These are phyloP conservation scores for Diplocarpon mali DNA, from an alignment of 2,329 filamentous ascomycete species.

Conservation along the genomic window DNA sequence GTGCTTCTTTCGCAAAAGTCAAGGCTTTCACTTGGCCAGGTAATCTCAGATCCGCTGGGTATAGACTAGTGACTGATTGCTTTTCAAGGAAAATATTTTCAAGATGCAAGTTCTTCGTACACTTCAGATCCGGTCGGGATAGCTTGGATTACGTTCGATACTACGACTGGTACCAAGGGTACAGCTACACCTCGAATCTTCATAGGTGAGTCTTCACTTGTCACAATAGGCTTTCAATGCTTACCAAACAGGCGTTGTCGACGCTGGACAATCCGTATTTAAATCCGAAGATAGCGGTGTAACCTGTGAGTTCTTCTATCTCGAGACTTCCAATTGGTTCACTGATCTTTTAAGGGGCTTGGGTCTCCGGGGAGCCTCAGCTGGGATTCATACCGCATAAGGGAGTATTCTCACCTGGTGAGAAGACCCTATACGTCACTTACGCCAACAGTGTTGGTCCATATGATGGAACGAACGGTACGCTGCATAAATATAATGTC, in stretches of 20 bases:
- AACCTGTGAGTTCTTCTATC: slow-evolving; percentile 13
- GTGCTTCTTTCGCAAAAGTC: slow-evolving; percentile 42
- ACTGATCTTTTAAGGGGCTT: slow-evolving; percentile 19
- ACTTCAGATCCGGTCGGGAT: slow-evolving; percentile 15
- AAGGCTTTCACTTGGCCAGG: slow-evolving; percentile 40
- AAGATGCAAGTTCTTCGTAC: slow-evolving; percentile 8
- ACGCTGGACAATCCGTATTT: slow-evolving; percentile 17
- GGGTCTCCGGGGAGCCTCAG: slow-evolving; percentile 18
- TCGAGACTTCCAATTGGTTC: too few species aligned
- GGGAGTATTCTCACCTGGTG: slow-evolving; percentile 24
- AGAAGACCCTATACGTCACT: slow-evolving; percentile 43
- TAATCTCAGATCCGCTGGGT: slow-evolving; percentile 30
- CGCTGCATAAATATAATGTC: slow-evolving; percentile 42
- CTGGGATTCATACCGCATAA: slow-evolving; percentile 19
- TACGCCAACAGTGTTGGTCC: slow-evolving; percentile 45
- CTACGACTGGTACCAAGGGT: slow-evolving; percentile 12
- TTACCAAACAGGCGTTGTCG: slow-evolving; percentile 10
- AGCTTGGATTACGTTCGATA: slow-evolving; percentile 20
- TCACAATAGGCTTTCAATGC: background rate
- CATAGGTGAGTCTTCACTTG: slow-evolving; percentile 7
- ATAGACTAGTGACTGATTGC: background rate
- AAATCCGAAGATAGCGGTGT: slow-evolving; percentile 19
- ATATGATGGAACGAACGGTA: slow-evolving; percentile 43
- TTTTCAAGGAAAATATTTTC: slow-evolving; percentile 16
- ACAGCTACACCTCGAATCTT: slow-evolving; percentile 19